Evolutionary conservation across 2,329 filamentous ascomycete genomes (phyloP).

Genomic region (Parascedosporium putredinis): DNA sequence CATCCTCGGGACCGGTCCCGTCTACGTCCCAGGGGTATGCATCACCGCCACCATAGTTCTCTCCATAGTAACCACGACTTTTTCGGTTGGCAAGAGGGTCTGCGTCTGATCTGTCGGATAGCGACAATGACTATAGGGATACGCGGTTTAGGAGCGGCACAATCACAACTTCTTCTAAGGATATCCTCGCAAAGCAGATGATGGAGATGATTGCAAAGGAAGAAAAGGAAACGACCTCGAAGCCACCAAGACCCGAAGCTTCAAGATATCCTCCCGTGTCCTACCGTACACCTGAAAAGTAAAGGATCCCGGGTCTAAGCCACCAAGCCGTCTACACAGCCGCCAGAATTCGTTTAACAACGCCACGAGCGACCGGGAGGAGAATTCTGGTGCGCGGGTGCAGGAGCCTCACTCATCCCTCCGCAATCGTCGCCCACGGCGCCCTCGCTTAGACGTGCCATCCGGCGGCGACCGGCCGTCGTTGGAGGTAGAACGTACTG

Average conservation of each 20-base stretch:
- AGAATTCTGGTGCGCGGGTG: constrained; percentile 13
- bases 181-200: constrained; percentile 52
- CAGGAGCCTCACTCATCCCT: constrained; percentile 9
- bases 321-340: constrained; percentile 21
- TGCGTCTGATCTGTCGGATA: constrained; percentile 50
- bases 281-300: constrained; percentile 2
- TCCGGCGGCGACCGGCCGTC: background rate
- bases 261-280: background rate
- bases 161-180: constrained; percentile 34
- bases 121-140: constrained; percentile 34
- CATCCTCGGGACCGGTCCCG: constrained; percentile 43
- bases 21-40: constrained; percentile 33
- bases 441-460: constrained; percentile 40
- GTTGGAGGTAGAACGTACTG: background rate
- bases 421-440: constrained; percentile 19
- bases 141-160: constrained; percentile 33
- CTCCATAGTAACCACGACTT: constrained; percentile 41
- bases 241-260: background rate
- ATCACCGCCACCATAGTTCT: constrained; percentile 37
- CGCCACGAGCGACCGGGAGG: constrained; percentile 29
- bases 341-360: constrained; percentile 28
- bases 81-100: constrained; percentile 37
- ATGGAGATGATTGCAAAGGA: constrained; percentile 48
- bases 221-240: constrained; percentile 7
- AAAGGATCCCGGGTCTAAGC: constrained; percentile 14